Percentiles rank a stretch among this genome's conserved stretches.
Conservation (phyloP, 108 stramenopile genomes). For the Fistulifera solaris region DNA sequence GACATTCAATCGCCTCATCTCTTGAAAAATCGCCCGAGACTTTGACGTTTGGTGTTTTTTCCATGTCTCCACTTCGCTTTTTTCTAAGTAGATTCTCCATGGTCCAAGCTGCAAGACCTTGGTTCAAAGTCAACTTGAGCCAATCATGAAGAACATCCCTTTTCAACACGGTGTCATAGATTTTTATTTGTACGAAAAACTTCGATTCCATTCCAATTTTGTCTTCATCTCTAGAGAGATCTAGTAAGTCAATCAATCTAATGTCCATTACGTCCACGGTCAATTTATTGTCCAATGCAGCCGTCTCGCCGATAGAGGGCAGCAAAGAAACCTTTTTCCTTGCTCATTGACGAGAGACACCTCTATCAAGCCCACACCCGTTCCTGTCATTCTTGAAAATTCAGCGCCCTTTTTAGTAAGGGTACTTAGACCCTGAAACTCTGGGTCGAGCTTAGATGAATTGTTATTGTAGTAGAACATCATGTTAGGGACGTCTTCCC, state of each 20-base stretch:
- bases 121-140: slow-evolving; percentile 53
- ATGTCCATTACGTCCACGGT: slow-evolving; percentile 62
- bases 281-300: slow-evolving; percentile 27
- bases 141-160: slow-evolving; percentile 49
- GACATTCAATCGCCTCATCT: slow-evolving; percentile 17
- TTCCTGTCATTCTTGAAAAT: slow-evolving; percentile 17
- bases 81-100: slow-evolving; percentile 48
- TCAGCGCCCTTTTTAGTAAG: slow-evolving; percentile 55
- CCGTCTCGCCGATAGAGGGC: not conserved
- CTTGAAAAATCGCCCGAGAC: not conserved
- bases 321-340: not conserved
- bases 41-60: not conserved
- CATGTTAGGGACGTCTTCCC: slow-evolving; percentile 6
- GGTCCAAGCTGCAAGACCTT: slow-evolving; percentile 52
- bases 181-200: not conserved
- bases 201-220: not conserved
- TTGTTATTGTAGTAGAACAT: slow-evolving; percentile 37
- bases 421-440: slow-evolving; percentile 52
- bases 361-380: not conserved
- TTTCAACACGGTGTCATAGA: slow-evolving; percentile 36
- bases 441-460: slow-evolving; percentile 42
- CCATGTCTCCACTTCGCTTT: not conserved
- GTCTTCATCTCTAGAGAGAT: not conserved
- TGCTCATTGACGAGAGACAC: not conserved
- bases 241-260: slow-evolving; percentile 24